Base-by-base conservation (phyloP, 1,284 basidiomycete genomes). In the Meripilus lineatus region DNA sequence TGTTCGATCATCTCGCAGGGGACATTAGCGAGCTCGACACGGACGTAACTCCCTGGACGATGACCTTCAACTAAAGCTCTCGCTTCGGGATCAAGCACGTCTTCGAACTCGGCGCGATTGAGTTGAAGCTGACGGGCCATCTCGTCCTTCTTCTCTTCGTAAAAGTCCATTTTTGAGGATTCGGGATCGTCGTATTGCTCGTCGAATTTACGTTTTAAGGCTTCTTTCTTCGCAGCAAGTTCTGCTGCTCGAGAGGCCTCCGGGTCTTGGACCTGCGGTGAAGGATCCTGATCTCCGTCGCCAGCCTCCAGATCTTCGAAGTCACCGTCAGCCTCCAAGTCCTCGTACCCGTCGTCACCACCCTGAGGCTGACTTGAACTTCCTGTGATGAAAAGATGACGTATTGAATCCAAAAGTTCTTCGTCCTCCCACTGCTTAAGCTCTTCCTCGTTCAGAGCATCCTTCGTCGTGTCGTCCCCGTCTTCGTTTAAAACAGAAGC, bases 121-220 rank as follows among this genome's bases (percentile, higher is more conserved):
- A 94, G 70, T 44, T 83, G 77, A 7, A 89, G 81, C 60, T 97
- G 94, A 5, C 79, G 76, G 13, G 89, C 79, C 59, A 98, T 89
- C 58, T 93, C 91, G 23, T 90, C 90, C 69, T 98, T 99, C 63
- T 91, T 86, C 62, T 88, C 80, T 42, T 87, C 82, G 68, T 95
- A 96, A 61, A 95, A 95, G 58, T 93, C 89, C 64, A 83, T 67
- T 57, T 86, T 84, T 25, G 77, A 70, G 14, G 73, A 71, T 47
- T 89, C 87, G 1, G 89, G 88, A 57, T 93, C 92, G 61, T 97
- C 93, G 64, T 97, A 97, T 65, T 96, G 89, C 59, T 93, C 90
- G 68, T 99, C 91, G 61, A 98, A 98, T 62, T 95, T 95, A 52
- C 85, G 83, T 65, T 97, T 97, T 46, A 98, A 75, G 1, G 79